Evolutionary conservation across 2,329 filamentous ascomycete genomes (phyloP).

Genomic region (Leptographium wingfieldii): DNA sequence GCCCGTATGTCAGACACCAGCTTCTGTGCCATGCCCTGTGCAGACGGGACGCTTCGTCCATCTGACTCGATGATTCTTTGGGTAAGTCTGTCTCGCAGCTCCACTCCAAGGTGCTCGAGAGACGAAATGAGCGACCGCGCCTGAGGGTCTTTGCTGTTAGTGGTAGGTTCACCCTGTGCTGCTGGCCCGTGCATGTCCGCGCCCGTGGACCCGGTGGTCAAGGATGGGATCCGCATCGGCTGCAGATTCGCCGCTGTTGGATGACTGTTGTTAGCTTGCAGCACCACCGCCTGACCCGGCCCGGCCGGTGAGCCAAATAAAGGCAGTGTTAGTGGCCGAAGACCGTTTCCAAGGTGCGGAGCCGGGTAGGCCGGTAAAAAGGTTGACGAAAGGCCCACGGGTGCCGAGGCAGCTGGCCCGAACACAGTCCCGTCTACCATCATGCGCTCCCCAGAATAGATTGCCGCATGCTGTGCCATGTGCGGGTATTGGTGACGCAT

Average conservation of each 20-base stretch:
- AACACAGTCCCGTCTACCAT: not conserved
- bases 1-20: not conserved
- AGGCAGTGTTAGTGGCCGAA: not conserved
- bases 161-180: not conserved
- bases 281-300: not conserved
- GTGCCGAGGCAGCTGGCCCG: not conserved
- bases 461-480: not conserved
- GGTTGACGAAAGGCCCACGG: not conserved
- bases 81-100: not conserved
- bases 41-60: not conserved
- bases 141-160: not conserved
- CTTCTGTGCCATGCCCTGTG: not conserved
- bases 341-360: not conserved
- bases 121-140: not conserved
- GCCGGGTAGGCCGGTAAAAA: not conserved
- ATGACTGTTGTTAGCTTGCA: not conserved
- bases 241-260: not conserved
- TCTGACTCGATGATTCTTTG: not conserved
- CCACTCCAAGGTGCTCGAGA: not conserved
- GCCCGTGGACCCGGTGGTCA: not conserved
- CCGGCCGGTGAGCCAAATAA: not conserved
- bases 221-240: not conserved
- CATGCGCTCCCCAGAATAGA: not conserved
- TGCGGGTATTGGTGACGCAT: conserved; percentile 8
- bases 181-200: not conserved